Conservation (phyloP, 352 stramenopile species). For the Phytophthora litchii region DNA sequence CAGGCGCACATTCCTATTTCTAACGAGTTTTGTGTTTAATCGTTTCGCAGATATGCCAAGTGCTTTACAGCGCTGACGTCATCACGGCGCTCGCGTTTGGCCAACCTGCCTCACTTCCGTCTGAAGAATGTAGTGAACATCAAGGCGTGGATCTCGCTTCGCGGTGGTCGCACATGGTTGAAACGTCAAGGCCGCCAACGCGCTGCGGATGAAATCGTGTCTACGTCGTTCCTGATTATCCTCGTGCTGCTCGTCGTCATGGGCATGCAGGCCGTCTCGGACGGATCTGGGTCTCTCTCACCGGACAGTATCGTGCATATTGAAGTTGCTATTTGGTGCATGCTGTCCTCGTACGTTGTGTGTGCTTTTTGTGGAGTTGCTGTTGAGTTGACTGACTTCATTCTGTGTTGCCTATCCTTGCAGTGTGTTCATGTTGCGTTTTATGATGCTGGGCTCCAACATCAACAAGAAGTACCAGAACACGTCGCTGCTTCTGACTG, state of each 20-base stretch:
- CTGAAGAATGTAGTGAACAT: constrained; percentile 93
- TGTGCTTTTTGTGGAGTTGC: constrained; percentile 3
- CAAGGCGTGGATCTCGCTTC: constrained; percentile 90
- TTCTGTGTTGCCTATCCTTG: constrained; percentile 12
- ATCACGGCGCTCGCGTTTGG: constrained; percentile 77
- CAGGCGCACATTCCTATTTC: not conserved
- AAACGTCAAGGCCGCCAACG: constrained; percentile 87
- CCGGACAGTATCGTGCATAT: constrained; percentile 77
- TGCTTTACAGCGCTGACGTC: constrained; percentile 91
- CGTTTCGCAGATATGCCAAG: constrained; percentile 75
- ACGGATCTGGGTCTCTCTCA: constrained; percentile 52
- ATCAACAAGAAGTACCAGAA: constrained; percentile 94
- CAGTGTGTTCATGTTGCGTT: constrained; percentile 90
- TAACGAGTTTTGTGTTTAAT: constrained; percentile 10
- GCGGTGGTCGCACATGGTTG: constrained; percentile 86
- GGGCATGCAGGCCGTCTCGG: constrained; percentile 83
- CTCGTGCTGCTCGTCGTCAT: constrained; percentile 86
- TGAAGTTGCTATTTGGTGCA: constrained; percentile 89
- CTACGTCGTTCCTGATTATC: constrained; percentile 89
- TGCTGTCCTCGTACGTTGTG: constrained; percentile 68
- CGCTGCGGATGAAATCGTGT: constrained; percentile 89
- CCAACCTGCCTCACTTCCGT: constrained; percentile 88
- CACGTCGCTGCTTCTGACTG: constrained; percentile 90
- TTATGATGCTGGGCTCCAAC: constrained; percentile 91
- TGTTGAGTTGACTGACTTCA: constrained; percentile 11